phyloP scores from a whole-genome alignment of 495 filamentous ascomycete species.

The Penicillium egyptiacum region DNA sequence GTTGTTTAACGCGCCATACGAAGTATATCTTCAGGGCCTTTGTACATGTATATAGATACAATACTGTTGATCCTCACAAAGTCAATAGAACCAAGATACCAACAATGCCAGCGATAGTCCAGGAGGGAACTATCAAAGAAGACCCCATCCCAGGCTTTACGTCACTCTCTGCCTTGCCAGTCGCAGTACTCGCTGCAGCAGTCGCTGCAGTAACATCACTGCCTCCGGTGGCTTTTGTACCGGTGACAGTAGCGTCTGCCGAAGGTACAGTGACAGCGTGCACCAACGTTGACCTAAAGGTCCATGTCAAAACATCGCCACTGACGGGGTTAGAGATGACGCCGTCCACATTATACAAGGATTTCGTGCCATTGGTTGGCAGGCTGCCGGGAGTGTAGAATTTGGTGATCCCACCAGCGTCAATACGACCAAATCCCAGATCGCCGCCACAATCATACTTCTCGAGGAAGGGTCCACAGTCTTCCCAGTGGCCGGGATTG shows the following conservation, averaged over 20 bases:
- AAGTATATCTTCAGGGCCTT: not conserved
- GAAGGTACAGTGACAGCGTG: constrained; percentile 17
- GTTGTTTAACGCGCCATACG: not conserved
- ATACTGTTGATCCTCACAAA: not conserved
- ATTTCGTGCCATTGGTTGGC: constrained; percentile 20
- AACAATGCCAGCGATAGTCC: not conserved
- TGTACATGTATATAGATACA: not conserved
- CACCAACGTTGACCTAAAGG: not conserved
- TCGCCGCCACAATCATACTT: constrained; percentile 15
- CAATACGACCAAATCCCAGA: constrained; percentile 13
- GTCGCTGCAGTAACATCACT: not conserved
- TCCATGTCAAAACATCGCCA: constrained; percentile 23
- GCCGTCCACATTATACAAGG: constrained; percentile 14
- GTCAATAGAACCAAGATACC: not conserved
- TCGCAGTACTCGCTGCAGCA: not conserved
- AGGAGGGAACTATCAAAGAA: not conserved
- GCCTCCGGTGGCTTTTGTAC: not conserved
- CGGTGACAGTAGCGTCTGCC: not conserved
- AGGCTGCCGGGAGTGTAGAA: constrained; percentile 15
- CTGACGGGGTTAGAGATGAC: constrained; percentile 18
- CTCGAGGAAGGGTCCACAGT: constrained; percentile 15
- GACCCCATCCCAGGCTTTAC: not conserved
- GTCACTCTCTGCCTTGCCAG: not conserved
- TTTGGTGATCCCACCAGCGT: constrained; percentile 11
- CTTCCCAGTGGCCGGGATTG: constrained; percentile 8